These are phyloP conservation scores for Candida dajiaensis DNA, from an alignment of 805 yeast genomes.

Conservation along the genomic window DNA sequence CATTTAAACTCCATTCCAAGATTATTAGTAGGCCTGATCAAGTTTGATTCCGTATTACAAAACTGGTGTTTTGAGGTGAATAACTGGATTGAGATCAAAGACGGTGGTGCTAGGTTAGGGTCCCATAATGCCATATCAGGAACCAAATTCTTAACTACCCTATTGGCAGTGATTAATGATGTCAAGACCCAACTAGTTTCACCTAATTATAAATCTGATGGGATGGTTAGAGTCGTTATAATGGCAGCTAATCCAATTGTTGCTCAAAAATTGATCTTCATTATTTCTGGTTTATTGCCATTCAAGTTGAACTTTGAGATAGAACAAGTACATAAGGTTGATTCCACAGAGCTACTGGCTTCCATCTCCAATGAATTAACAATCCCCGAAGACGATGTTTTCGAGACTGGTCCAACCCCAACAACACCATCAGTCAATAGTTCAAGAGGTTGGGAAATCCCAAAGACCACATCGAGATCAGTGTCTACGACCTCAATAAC, in stretches of 20 bases:
- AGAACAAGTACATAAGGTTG: not conserved
- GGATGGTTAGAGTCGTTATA: slow-evolving; percentile 43
- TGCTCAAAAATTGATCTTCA: slow-evolving; percentile 51
- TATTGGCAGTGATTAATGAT: slow-evolving; percentile 15
- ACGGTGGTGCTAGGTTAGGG: slow-evolving; percentile 28
- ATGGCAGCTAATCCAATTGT: slow-evolving; percentile 57
- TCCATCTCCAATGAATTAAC: not conserved
- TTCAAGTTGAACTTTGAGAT: slow-evolving; percentile 21
- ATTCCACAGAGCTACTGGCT: not conserved
- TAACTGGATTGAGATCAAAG: slow-evolving; percentile 38
- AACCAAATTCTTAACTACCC: slow-evolving; percentile 17
- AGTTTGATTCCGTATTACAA: slow-evolving; percentile 23
- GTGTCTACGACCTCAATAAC: slow-evolving; percentile 25
- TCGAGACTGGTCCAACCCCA: slow-evolving; percentile 2
- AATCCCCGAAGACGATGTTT: not conserved
- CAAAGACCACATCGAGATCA: slow-evolving; percentile 24
- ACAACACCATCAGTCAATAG: slow-evolving; percentile 14
- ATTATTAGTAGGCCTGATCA: slow-evolving; percentile 27
- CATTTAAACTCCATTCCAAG: slow-evolving; percentile 31
- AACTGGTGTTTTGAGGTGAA: slow-evolving; percentile 35
- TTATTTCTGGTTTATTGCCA: slow-evolving; percentile 45
- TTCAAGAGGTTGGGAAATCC: slow-evolving; percentile 36
- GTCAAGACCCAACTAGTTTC: slow-evolving; percentile 12
- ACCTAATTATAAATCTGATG: slow-evolving; percentile 9
- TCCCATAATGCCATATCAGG: slow-evolving; percentile 10